Conservation (phyloP, 106 monocot genomes). For the Phalaenopsis aphrodite region DNA sequence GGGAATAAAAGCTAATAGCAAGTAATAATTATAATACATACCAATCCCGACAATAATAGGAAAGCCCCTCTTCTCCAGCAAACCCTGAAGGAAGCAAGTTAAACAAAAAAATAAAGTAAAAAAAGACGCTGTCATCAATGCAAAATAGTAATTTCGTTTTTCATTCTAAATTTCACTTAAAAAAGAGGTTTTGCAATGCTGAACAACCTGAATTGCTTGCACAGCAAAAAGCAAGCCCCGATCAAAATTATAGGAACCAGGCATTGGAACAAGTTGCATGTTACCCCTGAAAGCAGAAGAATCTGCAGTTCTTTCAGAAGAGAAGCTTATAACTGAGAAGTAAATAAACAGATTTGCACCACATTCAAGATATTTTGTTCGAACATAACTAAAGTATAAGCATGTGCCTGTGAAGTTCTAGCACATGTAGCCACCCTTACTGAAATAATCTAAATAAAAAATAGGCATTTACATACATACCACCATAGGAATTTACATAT, state of each 20-base stretch:
- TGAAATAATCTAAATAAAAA: neutral
- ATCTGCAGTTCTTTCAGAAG: constrained; percentile 59
- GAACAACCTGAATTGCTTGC: constrained; percentile 87
- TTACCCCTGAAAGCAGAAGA: constrained; percentile 66
- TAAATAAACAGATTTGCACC: neutral
- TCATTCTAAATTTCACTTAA: neutral
- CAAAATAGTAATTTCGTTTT: neutral
- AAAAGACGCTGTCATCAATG: neutral
- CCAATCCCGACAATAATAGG: constrained; percentile 98
- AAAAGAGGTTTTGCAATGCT: neutral
- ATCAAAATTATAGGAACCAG: constrained; percentile 89
- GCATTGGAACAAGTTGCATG: constrained; percentile 69
- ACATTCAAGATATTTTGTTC: neutral
- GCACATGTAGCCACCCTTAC: neutral
- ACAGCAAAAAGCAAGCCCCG: constrained; percentile 92
- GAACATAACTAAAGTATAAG: neutral
- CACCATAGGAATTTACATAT: too few species aligned
- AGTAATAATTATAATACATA: constrained; percentile 9
- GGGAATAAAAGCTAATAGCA: too few species aligned
- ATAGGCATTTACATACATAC: neutral
- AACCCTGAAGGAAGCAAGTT: constrained; percentile 45
- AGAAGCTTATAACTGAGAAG: constrained; percentile 23
- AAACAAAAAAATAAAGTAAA: neutral
- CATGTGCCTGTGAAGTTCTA: neutral
- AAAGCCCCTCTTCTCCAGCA: constrained; percentile 87